These are phyloP conservation scores for Botrytis medusae DNA, from an alignment of 2,329 filamentous ascomycete genomes.

Conservation along the genomic window DNA sequence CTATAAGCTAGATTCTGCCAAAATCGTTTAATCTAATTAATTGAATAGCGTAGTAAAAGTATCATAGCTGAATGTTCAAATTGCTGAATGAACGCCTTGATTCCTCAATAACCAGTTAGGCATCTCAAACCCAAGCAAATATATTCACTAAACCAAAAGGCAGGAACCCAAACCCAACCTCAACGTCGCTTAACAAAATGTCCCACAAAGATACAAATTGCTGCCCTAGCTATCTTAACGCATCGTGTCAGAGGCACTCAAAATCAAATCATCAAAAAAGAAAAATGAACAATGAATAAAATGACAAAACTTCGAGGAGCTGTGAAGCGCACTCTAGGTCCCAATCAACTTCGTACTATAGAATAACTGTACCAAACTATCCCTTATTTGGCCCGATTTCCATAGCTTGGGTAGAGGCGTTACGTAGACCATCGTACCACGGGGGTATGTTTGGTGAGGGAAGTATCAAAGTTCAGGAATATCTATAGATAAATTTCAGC, in stretches of 20 bases:
- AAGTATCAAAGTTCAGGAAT: neutral
- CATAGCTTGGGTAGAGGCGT: neutral
- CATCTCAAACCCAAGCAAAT: neutral
- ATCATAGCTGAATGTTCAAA: too few relatives aligned
- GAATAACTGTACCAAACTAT: neutral
- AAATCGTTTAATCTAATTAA: neutral
- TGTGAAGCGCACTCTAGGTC: neutral
- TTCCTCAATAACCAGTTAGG: fast-evolving
- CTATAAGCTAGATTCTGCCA: neutral
- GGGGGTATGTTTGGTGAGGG: neutral
- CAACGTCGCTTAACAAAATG: neutral
- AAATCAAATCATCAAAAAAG: neutral
- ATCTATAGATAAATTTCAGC: neutral
- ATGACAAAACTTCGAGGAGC: neutral
- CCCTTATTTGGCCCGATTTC: neutral
- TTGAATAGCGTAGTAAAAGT: too few relatives aligned
- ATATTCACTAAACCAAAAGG: neutral
- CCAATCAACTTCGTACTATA: neutral
- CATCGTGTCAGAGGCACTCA: neutral
- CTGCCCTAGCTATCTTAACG: neutral
- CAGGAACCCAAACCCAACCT: neutral
- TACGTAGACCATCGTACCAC: neutral
- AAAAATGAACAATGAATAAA: neutral
- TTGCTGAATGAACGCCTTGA: fast-evolving
- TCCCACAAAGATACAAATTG: neutral